These are phyloP conservation scores for Gossypium sturtianum DNA, from an alignment of 345 rosid genomes.

Conservation along the genomic window DNA sequence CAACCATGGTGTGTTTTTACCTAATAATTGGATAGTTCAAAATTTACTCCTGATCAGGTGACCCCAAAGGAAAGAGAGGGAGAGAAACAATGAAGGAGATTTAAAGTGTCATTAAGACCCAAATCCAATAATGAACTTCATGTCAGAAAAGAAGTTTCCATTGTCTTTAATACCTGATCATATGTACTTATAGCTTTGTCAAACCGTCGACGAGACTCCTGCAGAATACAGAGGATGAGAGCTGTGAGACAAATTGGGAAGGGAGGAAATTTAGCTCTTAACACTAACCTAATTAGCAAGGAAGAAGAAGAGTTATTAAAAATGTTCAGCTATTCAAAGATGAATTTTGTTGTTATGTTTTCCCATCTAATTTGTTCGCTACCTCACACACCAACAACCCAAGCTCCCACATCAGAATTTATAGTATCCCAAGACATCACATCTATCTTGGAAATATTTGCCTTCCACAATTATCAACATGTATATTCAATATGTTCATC, in stretches of 20 bases:
- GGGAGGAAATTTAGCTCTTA: background rate
- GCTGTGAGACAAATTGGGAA: background rate
- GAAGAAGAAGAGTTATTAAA: background rate
- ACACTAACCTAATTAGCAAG: background rate
- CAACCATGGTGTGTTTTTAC: background rate
- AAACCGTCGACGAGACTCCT: constrained; percentile 75
- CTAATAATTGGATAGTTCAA: background rate
- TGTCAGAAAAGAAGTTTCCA: background rate
- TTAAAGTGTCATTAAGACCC: background rate
- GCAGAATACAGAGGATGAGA: constrained; percentile 17
- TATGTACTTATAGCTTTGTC: constrained; percentile 58
- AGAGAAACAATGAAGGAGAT: constrained; percentile 2
- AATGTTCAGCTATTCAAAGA: background rate
- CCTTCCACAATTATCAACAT: constrained; percentile 1
- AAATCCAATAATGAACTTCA: background rate
- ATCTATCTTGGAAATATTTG: background rate
- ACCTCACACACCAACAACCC: background rate
- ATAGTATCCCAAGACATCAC: background rate
- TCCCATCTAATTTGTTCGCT: background rate
- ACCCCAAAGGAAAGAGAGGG: background rate
- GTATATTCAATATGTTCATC: background rate
- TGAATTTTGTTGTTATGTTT: background rate
- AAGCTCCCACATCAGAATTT: background rate
- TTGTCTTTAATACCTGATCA: constrained; percentile 59
- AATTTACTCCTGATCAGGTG: background rate